Evolutionary conservation across 768 basidiomycete species (phyloP).

Genomic region (Xanthoconium stramineum): DNA sequence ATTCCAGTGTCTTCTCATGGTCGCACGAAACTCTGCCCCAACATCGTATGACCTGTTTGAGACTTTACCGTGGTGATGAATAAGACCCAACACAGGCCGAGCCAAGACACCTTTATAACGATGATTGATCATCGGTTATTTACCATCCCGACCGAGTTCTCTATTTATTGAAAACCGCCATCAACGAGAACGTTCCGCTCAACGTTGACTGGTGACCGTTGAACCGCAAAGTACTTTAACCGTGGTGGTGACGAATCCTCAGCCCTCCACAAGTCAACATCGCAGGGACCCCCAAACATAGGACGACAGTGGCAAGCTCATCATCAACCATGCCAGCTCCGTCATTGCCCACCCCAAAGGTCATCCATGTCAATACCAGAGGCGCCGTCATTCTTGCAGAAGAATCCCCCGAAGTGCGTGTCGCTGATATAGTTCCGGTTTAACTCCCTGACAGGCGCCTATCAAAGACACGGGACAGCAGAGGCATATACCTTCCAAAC

Average conservation of each 20-base stretch:
- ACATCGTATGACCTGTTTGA: constrained; percentile 1
- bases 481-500: constrained; percentile 96
- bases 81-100: constrained; percentile 4
- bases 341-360: constrained; percentile 74
- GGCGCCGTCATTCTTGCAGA: constrained; percentile 92
- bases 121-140: background rate
- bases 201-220: constrained; percentile 2
- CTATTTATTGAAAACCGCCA: background rate
- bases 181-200: constrained; percentile 8
- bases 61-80: constrained; percentile 5
- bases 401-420: constrained; percentile 86
- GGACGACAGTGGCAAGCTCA: constrained; percentile 9
- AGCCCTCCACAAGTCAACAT: constrained; percentile 1
- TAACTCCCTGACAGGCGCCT: constrained; percentile 13
- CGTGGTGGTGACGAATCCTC: constrained; percentile 19
- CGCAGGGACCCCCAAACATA: constrained; percentile 13
- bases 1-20: constrained; percentile 12
- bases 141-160: background rate
- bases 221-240: background rate
- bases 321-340: constrained; percentile 44
- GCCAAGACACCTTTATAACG: constrained; percentile 1
- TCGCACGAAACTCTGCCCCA: constrained; percentile 5
- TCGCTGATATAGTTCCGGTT: background rate
- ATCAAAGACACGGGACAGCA: constrained; percentile 80
- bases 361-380: constrained; percentile 92